These are phyloP conservation scores for Starmerella cellae DNA, from an alignment of 805 yeast species.

Conservation along the genomic window DNA sequence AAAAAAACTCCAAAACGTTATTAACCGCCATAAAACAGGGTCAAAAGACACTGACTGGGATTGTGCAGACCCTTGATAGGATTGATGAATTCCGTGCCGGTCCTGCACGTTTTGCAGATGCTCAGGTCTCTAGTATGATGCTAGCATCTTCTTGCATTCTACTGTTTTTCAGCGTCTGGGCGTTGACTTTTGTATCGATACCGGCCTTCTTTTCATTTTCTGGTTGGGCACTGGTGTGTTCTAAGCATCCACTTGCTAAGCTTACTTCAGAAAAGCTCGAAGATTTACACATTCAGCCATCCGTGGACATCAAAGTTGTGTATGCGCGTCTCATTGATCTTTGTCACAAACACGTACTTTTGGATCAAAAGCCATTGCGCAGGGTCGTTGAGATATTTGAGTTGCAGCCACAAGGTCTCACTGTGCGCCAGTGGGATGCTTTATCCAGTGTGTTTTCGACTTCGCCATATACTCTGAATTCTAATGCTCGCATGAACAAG, in stretches of 20 bases:
- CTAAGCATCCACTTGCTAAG: conserved; percentile 47
- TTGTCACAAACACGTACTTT: conserved; percentile 32
- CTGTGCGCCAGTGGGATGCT: conserved; percentile 49
- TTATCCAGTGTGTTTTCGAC: conserved; percentile 38
- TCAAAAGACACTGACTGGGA: conserved; percentile 48
- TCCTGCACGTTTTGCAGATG: conserved; percentile 60
- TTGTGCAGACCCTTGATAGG: conserved; percentile 38
- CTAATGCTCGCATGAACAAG: conserved; percentile 34
- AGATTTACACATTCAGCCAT: conserved; percentile 14
- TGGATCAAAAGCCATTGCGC: conserved; percentile 56
- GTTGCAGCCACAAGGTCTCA: conserved; percentile 50
- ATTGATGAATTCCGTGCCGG: conserved; percentile 46
- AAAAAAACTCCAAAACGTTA: conserved; percentile 15
- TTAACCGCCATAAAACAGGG: conserved; percentile 26
- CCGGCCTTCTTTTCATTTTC: conserved; percentile 39
- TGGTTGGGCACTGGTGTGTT: conserved; percentile 44
- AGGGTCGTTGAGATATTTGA: conserved; percentile 66
- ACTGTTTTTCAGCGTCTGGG: conserved; percentile 25
- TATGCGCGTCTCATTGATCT: neutral
- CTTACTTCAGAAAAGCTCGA: conserved; percentile 23
- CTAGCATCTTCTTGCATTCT: conserved; percentile 34
- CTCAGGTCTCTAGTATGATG: conserved; percentile 49
- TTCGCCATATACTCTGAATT: conserved; percentile 40
- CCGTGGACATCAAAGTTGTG: conserved; percentile 2
- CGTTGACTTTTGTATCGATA: conserved; percentile 39